These are phyloP conservation scores for Stygiomarasmius scandens DNA, from an alignment of 1,284 basidiomycete species.

Conservation along the genomic window DNA sequence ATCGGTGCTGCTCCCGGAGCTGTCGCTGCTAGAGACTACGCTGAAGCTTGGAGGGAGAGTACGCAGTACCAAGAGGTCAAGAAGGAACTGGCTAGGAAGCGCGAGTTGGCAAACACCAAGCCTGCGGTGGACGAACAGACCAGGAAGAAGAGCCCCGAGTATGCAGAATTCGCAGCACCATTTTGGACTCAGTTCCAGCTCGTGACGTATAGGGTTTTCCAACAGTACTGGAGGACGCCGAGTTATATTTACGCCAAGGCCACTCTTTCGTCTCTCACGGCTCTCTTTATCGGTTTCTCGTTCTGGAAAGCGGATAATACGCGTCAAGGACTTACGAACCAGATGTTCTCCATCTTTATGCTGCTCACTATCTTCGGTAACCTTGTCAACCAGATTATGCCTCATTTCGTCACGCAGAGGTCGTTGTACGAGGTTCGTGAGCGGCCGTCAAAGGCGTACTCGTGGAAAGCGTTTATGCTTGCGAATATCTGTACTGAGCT, in stretches of 20 bases:
- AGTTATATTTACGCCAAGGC: conserved; percentile 72
- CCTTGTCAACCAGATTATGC: conserved; percentile 31
- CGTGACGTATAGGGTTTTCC: conserved; percentile 30
- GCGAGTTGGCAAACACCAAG: conserved; percentile 20
- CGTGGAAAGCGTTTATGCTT: conserved; percentile 75
- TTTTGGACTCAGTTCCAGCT: conserved; percentile 44
- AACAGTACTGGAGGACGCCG: conserved; percentile 49
- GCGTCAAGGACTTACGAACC: conserved; percentile 68
- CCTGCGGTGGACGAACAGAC: conserved; percentile 13
- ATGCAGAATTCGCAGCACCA: conserved; percentile 44
- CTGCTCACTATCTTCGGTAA: conserved; percentile 29
- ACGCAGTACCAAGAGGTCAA: conserved; percentile 29
- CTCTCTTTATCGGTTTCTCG: conserved; percentile 63
- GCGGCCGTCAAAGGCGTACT: conserved; percentile 75
- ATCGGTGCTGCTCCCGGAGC: conserved; percentile 26
- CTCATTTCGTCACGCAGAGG: conserved; percentile 33
- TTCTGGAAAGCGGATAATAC: conserved; percentile 63
- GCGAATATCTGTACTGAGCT: conserved; percentile 66
- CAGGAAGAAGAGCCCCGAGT: conserved; percentile 6
- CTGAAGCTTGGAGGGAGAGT: conserved; percentile 33
- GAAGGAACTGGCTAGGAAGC: conserved; percentile 30
- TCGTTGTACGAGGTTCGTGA: conserved; percentile 75
- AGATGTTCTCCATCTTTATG: conserved; percentile 54
- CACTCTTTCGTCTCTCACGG: conserved; percentile 42
- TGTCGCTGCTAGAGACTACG: conserved; percentile 43